A percentile compares a stretch with the other conserved stretches of the same genome.
These are phyloP conservation scores for Trichoderma atrobrunneum DNA, from an alignment of 2,329 filamentous ascomycete genomes.

Conservation along the genomic window DNA sequence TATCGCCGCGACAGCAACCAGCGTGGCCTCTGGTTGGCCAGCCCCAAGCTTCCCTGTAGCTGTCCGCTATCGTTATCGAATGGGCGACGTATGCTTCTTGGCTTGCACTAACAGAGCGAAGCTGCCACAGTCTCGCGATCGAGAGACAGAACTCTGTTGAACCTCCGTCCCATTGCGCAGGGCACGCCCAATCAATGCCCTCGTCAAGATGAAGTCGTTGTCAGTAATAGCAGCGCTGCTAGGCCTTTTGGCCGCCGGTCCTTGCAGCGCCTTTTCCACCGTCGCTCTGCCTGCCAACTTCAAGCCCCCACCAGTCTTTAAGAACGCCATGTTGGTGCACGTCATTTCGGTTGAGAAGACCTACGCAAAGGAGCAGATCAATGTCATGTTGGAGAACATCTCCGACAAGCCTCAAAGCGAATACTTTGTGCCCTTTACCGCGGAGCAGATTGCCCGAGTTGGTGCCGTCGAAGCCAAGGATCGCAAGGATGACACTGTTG, in stretches of 20 bases:
- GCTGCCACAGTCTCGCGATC: constrained; percentile 19
- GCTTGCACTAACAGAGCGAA: constrained; percentile 23
- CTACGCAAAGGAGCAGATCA: constrained; percentile 85
- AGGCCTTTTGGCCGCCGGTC: constrained; percentile 52
- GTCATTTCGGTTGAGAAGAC: constrained; percentile 90
- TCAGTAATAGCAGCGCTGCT: constrained; percentile 56
- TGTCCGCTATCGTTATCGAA: constrained; percentile 28
- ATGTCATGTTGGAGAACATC: constrained; percentile 90
- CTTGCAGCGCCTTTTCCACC: constrained; percentile 51
- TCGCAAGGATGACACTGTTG: constrained; percentile 72
- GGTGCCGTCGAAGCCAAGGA: constrained; percentile 90
- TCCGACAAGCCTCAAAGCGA: constrained; percentile 75
- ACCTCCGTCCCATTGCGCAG: constrained; percentile 22
- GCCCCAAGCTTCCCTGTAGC: constrained; percentile 25
- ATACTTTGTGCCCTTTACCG: constrained; percentile 87
- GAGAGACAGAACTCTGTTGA: constrained; percentile 19
- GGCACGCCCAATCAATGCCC: constrained; percentile 35
- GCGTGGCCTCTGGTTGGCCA: constrained; percentile 29
- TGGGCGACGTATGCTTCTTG: constrained; percentile 39
- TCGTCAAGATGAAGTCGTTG: constrained; percentile 41
- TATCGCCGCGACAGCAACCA: constrained; percentile 10
- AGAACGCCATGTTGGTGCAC: constrained; percentile 88
- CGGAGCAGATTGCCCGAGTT: constrained; percentile 69
- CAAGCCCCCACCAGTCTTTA: constrained; percentile 85
- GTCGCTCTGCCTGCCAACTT: constrained; percentile 64